Base-by-base conservation (phyloP, 805 yeast genomes). In the Candida montana region DNA sequence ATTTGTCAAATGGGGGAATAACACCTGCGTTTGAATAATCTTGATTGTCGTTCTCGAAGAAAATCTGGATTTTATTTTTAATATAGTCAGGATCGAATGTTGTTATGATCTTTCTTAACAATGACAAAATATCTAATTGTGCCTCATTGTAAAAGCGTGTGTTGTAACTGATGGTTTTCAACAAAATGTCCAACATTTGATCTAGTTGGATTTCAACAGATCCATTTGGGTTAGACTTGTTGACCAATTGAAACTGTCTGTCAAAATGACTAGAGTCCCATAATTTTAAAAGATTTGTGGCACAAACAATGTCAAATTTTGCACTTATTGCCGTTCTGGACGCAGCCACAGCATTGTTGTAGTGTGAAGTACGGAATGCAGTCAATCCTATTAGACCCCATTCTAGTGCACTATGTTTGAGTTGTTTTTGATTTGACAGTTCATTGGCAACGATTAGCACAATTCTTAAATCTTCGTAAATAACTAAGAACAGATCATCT, bases 371-470 rank as follows among this genome's bases (percentile, higher is more conserved):
- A 48, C 76, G 65, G 37, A 64, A 59, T 26, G 74, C 64, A 17
- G 81, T 70, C 7, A 76, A 62, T 0, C 90, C 91, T 35, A 83
- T 66, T 47, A 83, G 61, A 52, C 80, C 84, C 91, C 91, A 84
- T 55, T 84, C 88, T 20, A 83, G 57, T 0, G 85, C 83, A 53
- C 80, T 75, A 50, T 79, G 81, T 41, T 66, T 69, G 12, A 67
- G 32, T 26, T 45, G 53, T 10, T 47, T 50, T 30, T 47, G 45
- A 10, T 49, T 50, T 5, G 42, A 18, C 4, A 59, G 44, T 39
- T 61, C 63, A 37, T 54, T 57, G 37, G 61, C 66, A 48, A 63
- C 62, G 45, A 48, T 54, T 37, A 55, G 48, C 2, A 59, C 62
- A 19, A 62, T 70, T 21, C 74, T 61, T 41, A 72, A 61, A 51